A percentile compares a stretch with the other conserved stretches of the same genome.
These are phyloP conservation scores for Carex parvula DNA, from an alignment of 176 grass and related monocot genomes.

Conservation along the genomic window DNA sequence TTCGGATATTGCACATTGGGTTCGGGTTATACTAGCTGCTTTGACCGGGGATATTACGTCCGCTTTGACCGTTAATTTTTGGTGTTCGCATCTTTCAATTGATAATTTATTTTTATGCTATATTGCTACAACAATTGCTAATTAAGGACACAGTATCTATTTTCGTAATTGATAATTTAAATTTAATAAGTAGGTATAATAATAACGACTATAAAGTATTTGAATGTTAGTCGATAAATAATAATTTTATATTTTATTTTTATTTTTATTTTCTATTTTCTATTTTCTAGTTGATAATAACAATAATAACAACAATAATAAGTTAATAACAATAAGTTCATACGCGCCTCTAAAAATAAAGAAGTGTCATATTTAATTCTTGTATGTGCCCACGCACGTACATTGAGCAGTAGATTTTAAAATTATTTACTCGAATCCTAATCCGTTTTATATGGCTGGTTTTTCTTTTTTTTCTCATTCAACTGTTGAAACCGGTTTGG, in stretches of 20 bases:
- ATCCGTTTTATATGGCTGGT: neutral
- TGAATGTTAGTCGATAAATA: too few relatives aligned
- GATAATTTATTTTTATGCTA: too few relatives aligned
- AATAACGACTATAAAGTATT: too few relatives aligned
- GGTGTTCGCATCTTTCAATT: too few relatives aligned
- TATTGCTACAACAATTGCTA: too few relatives aligned
- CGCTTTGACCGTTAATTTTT: too few relatives aligned
- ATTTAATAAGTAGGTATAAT: too few relatives aligned
- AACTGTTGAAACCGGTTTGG: neutral
- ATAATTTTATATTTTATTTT: neutral
- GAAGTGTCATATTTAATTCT: neutral
- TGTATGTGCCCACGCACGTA: neutral
- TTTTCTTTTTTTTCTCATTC: neutral
- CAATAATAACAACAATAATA: neutral
- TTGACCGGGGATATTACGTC: neutral
- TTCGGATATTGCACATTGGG: neutral
- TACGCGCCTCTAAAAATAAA: too few relatives aligned
- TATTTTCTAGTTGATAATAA: neutral
- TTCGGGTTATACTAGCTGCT: neutral
- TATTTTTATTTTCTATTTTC: neutral
- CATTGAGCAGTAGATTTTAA: neutral
- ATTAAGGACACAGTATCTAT: too few relatives aligned
- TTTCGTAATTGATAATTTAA: too few relatives aligned
- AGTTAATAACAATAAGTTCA: too few relatives aligned
- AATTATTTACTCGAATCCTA: too few relatives aligned